Conservation (phyloP, 768 basidiomycete species). For the Boletus tomentosulus region DNA sequence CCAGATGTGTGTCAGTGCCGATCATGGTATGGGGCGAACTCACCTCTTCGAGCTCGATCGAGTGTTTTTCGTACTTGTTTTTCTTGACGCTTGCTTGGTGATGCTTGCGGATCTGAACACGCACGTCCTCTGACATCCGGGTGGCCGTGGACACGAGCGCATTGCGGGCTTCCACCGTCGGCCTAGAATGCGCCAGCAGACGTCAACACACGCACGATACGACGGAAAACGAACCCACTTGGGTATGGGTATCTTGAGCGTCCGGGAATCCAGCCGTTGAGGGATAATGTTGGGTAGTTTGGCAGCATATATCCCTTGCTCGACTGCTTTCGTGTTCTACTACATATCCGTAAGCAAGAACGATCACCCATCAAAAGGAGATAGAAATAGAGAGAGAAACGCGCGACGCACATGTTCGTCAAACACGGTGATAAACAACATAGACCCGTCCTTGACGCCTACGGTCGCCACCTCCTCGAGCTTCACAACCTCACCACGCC, state of each 20-base stretch:
- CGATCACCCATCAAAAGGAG: neutral
- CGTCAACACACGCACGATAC: neutral
- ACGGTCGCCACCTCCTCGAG: slow-evolving; percentile 77
- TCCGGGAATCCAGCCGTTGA: slow-evolving; percentile 64
- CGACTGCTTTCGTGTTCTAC: slow-evolving; percentile 75
- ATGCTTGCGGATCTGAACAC: slow-evolving; percentile 70
- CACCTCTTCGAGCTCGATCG: slow-evolving; percentile 69
- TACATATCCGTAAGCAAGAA: slow-evolving; percentile 17
- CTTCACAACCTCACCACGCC: slow-evolving; percentile 34
- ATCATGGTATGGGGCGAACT: slow-evolving; percentile 11
- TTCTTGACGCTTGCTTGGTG: slow-evolving; percentile 64
- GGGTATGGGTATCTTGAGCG: slow-evolving; percentile 76
- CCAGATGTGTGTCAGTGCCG: neutral
- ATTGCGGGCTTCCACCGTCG: slow-evolving; percentile 69
- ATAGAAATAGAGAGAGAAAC: slow-evolving; percentile 5
- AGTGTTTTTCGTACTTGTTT: slow-evolving; percentile 65
- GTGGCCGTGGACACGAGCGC: slow-evolving; percentile 52
- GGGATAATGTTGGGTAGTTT: slow-evolving; percentile 70
- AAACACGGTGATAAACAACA: slow-evolving; percentile 70
- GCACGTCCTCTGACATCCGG: slow-evolving; percentile 69
- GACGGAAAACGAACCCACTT: slow-evolving; percentile 43
- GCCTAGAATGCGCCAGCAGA: slow-evolving; percentile 38
- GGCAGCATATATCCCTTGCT: slow-evolving; percentile 71
- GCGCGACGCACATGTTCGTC: slow-evolving; percentile 62
- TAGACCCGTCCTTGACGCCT: slow-evolving; percentile 74